Evolutionary conservation across 179 eudicot genomes (phyloP).

Genomic region (Beta corolliflora): DNA sequence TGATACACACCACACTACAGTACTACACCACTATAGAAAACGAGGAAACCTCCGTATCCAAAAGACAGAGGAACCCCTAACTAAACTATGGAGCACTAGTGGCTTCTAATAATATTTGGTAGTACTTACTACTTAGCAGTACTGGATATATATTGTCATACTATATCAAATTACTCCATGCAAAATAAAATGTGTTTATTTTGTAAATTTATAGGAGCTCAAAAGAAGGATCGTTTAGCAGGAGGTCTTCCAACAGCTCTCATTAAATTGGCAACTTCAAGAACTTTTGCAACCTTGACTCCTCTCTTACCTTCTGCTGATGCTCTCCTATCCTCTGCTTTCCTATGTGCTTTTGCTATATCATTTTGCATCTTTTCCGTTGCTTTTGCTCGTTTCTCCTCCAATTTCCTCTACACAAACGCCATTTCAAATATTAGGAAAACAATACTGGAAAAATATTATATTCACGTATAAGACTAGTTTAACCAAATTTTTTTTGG

Average conservation of each 20-base stretch:
- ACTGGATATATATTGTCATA: too few relatives aligned
- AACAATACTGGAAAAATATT: not conserved
- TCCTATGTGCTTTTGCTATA: constrained; percentile 82
- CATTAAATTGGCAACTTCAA: constrained; percentile 79
- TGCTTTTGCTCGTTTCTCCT: constrained; percentile 89
- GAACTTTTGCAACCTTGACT: constrained; percentile 71
- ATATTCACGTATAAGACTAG: not conserved
- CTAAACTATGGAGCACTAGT: not conserved
- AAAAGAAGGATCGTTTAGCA: constrained; percentile 72
- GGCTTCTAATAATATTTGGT: not conserved
- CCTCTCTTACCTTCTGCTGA: constrained; percentile 90
- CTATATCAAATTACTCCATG: not conserved
- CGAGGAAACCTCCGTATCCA: not conserved
- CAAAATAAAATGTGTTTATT: not conserved
- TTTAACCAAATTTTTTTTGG: not conserved
- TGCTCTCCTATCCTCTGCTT: constrained; percentile 93
- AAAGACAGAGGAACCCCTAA: not conserved
- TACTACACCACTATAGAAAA: not conserved
- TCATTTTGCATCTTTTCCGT: constrained; percentile 87
- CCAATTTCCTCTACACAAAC: constrained; percentile 65
- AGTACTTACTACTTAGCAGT: not conserved
- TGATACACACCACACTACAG: constrained; percentile 2
- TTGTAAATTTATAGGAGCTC: not conserved
- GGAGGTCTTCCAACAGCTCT: constrained; percentile 81
- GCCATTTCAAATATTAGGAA: not conserved